These are phyloP conservation scores for Leptosphaerulina australis DNA, from an alignment of 2,329 filamentous ascomycete species.

Conservation along the genomic window DNA sequence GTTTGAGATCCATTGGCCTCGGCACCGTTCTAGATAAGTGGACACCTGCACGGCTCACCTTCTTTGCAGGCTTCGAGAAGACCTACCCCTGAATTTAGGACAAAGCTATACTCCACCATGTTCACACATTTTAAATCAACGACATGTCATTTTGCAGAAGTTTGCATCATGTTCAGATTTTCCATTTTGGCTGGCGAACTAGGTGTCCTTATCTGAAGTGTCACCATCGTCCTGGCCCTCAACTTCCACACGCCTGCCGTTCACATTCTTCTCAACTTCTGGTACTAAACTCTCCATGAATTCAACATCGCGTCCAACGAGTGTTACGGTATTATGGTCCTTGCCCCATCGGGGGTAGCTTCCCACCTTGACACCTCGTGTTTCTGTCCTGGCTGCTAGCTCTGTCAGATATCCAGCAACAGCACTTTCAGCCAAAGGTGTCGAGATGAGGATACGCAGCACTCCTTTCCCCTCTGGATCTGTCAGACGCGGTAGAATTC, in stretches of 20 bases:
- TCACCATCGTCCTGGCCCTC: slow-evolving; percentile 67
- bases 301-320: slow-evolving; percentile 76
- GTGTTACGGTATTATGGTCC: slow-evolving; percentile 83
- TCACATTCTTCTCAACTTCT: slow-evolving; percentile 77
- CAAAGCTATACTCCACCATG: slow-evolving; percentile 6
- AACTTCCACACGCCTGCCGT: slow-evolving; percentile 70
- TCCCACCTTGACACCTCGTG: slow-evolving; percentile 86
- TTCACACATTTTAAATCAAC: slow-evolving; percentile 29
- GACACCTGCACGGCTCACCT: slow-evolving; percentile 23
- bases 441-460: slow-evolving; percentile 80
- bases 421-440: slow-evolving; percentile 83
- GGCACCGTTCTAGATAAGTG: slow-evolving; percentile 11
- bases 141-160: slow-evolving; percentile 19
- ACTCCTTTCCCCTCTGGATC: slow-evolving; percentile 85
- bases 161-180: slow-evolving; percentile 25
- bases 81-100: slow-evolving; percentile 18
- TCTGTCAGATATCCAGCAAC: slow-evolving; percentile 84
- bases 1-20: slow-evolving; percentile 9
- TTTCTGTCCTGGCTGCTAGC: slow-evolving; percentile 73
- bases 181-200: slow-evolving; percentile 30
- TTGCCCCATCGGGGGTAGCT: slow-evolving; percentile 95
- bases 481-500: slow-evolving; percentile 70
- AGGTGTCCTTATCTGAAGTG: slow-evolving; percentile 46
- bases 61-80: slow-evolving; percentile 40
- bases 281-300: slow-evolving; percentile 78